Evolutionary conservation across 345 rosid species (phyloP).

Genomic region (Kandelia obovata): DNA sequence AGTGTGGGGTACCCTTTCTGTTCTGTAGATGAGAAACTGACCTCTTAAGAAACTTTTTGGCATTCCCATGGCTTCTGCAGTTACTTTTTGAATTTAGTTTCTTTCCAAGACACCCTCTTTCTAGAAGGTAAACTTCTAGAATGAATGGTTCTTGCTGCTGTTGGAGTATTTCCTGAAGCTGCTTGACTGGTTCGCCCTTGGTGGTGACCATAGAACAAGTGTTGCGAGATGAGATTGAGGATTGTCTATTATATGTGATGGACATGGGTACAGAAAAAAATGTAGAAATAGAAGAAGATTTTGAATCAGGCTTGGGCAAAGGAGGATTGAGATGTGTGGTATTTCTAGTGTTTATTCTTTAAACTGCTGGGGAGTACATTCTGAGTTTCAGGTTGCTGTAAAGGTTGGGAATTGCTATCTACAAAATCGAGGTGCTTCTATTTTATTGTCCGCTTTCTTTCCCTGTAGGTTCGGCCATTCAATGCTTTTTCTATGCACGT

Average conservation of each 20-base stretch:
- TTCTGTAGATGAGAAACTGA: slow-evolving; percentile 3
- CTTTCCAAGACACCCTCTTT: slow-evolving; percentile 33
- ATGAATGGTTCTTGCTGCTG: slow-evolving; percentile 62
- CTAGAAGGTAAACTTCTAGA: slow-evolving; percentile 39
- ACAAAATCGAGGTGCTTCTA: too few relatives aligned
- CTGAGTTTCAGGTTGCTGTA: too few relatives aligned
- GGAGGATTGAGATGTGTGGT: neutral
- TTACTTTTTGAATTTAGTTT: slow-evolving; percentile 11
- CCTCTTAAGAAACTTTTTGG: slow-evolving; percentile 18
- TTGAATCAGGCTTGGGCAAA: slow-evolving; percentile 17
- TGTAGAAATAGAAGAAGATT: slow-evolving; percentile 8
- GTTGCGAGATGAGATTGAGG: slow-evolving; percentile 3
- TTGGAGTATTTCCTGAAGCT: slow-evolving; percentile 48
- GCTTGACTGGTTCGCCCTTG: slow-evolving; percentile 23
- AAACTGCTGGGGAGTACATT: neutral
- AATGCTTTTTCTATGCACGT: too few relatives aligned
- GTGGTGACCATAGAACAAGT: slow-evolving; percentile 22
- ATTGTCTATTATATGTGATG: neutral
- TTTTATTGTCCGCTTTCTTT: too few relatives aligned
- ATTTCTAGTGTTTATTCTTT: slow-evolving; percentile 7
- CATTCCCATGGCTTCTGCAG: slow-evolving; percentile 17
- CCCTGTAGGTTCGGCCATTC: too few relatives aligned
- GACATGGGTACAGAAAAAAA: slow-evolving; percentile 15
- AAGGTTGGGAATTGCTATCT: too few relatives aligned
- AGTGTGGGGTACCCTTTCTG: slow-evolving; percentile 20